Evolutionary conservation across 495 filamentous ascomycete genomes (phyloP), one percentile per base, ranked within the genome.

Genomic region (Neurospora pannonica): DNA sequence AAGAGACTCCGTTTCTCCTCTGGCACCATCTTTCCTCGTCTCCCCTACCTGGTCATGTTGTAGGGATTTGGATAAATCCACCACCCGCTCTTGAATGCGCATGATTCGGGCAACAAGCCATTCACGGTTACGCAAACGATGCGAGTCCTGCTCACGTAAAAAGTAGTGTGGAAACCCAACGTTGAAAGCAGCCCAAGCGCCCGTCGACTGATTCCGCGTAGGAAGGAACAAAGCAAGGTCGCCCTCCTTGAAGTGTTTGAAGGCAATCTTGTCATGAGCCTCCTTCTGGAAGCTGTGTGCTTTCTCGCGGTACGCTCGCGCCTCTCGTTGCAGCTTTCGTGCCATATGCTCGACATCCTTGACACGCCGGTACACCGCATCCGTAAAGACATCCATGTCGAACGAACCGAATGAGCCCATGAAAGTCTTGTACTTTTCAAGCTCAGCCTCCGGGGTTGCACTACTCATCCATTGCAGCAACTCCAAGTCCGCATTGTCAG

Each of bases 161-260:
- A 99, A 99, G 83, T 94, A 98, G 81, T 99, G 96, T 17, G 96
- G 96, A 71, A 94, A 95, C 1, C 94, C 94, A 69, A 98, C 91
- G 79, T 99, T 99, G 85, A 99, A 99, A 4, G 97, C 96, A 5
- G 96, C 96, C 96, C 96, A 99, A 4, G 96, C 94, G 11, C 96
- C 91, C 6, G 94, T 96, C 34, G 91, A 92, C 80, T 97, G 94
- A 76, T 98, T 98, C 31, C 94, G 87, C 0, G 96, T 99, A 0
- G 96, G 96, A 15, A 98, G 86, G 85, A 99, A 99, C 11, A 99
- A 86, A 31, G 95, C 97, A 19, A 99, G 88, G 78, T 99, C 96
- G 17, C 95, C 95, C 81, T 97, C 93, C 79, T 97, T 98, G 87
- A 99, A 99, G 24, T 94, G 90, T 70, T 92, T 92, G 80, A 93